These are phyloP conservation scores for Rutidosis leptorrhynchoides DNA, from an alignment of 129 eudicot species.

Conservation along the genomic window DNA sequence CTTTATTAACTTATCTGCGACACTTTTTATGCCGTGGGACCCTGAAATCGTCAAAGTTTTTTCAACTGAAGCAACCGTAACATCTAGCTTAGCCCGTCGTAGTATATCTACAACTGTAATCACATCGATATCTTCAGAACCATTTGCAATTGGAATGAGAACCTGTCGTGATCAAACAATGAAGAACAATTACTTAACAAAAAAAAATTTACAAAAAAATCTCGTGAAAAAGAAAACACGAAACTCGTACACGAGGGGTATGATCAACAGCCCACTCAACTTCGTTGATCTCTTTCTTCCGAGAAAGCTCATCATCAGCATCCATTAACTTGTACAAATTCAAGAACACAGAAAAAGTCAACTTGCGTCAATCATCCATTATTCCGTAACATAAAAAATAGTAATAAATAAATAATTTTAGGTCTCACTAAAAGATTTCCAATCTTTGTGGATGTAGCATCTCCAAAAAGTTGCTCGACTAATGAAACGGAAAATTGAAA, in stretches of 20 bases:
- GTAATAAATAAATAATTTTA: no score
- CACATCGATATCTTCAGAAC: conserved; percentile 78
- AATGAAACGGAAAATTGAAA: conserved; percentile 74
- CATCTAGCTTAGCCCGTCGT: conserved; percentile 70
- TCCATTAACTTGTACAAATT: conserved; percentile 49
- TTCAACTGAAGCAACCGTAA: conserved; percentile 70
- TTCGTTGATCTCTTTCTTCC: conserved; percentile 70
- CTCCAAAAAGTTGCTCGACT: conserved; percentile 76
- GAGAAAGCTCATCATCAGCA: conserved; percentile 40
- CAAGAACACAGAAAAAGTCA: conserved; percentile 14
- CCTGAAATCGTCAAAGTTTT: conserved; percentile 48
- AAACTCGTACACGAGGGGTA: conserved; percentile 63
- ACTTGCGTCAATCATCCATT: conserved; percentile 16
- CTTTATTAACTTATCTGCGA: conserved; percentile 65
- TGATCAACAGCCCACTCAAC: conserved; percentile 81
- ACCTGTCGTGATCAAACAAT: conserved; percentile 41
- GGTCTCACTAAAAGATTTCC: conserved; percentile 56
- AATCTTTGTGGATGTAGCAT: conserved; percentile 54
- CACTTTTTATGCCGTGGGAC: conserved; percentile 52
- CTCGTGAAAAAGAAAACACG: neutral
- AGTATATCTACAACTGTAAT: conserved; percentile 68
- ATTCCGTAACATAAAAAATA: conserved; percentile 9
- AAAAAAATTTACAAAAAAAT: neutral
- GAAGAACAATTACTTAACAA: neutral
- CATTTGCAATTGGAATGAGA: conserved; percentile 88